These are phyloP conservation scores for Psilocybe azurescens DNA, from an alignment of 768 basidiomycete species.

Conservation along the genomic window DNA sequence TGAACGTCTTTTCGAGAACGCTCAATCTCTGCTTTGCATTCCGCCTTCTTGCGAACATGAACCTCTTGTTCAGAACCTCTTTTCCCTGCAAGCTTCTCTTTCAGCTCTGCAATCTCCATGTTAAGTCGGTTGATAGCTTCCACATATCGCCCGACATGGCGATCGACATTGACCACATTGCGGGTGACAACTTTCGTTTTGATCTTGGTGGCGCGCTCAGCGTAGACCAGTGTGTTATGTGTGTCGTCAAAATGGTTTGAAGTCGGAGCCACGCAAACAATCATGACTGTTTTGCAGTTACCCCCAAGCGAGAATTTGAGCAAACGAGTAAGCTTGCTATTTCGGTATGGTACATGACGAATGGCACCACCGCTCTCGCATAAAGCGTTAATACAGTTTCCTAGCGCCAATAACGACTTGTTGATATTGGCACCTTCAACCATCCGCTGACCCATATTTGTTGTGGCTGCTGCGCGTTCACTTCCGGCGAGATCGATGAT, in stretches of 20 bases:
- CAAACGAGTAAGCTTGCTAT: constrained; percentile 96
- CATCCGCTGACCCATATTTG: constrained; percentile 98
- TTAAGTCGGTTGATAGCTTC: constrained; percentile 93
- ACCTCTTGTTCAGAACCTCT: constrained; percentile 65
- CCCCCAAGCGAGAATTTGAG: constrained; percentile 98
- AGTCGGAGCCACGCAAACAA: constrained; percentile 95
- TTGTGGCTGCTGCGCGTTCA: constrained; percentile 94
- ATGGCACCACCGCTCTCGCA: constrained; percentile 90
- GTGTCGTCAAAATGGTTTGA: constrained; percentile 98
- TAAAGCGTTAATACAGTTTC: constrained; percentile 98
- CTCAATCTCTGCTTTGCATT: constrained; percentile 76
- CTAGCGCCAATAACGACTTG: constrained; percentile 95
- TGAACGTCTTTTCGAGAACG: constrained; percentile 76
- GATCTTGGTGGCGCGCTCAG: constrained; percentile 97
- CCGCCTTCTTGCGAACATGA: constrained; percentile 67
- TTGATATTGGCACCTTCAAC: constrained; percentile 99
- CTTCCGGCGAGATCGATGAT: constrained; percentile 99
- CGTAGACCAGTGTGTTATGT: constrained; percentile 97
- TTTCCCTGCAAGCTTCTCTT: constrained; percentile 82
- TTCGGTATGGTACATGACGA: constrained; percentile 95
- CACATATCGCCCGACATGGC: constrained; percentile 95
- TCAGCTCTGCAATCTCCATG: constrained; percentile 82
- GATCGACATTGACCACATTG: constrained; percentile 93
- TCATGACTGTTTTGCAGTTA: constrained; percentile 99
- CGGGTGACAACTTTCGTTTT: constrained; percentile 96